Evolutionary conservation across 2,329 filamentous ascomycete genomes (phyloP), one percentile per base, ranked within the genome.

Genomic region (Fusarium duplospermum): DNA sequence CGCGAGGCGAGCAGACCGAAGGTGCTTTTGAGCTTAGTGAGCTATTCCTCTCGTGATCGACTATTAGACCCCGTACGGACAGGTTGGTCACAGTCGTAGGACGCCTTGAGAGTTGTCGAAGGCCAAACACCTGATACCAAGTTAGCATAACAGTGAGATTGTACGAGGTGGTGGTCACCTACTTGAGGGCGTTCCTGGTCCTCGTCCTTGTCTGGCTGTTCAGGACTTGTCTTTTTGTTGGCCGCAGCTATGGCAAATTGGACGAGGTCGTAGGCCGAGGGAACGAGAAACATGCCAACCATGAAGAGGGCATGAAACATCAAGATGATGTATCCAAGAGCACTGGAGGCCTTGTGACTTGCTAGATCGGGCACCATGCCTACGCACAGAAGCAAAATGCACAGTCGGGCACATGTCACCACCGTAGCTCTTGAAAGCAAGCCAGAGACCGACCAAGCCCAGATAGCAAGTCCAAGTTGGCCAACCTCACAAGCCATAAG

Each of bases 281-380:
- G 76, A 9, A 69, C 35, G 38, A 78, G 66, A 35, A 78, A 78
- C 64, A 78, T 57, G 47, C 54, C 62, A 2, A 61, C 10, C 5
- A 78, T 45, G 27, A 94, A 84, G 7, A 93, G 82, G 3, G 86
- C 89, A 79, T 94, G 92, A 6, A 93, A 83, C 2, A 91, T 80
- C 20, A 94, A 84, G 42, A 93, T 90, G 16, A 89, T 84, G 77
- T 94, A 94, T 10, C 92, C 93, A 50, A 94, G 89, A 88, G 90
- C 93, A 18, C 91, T 91, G 74, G 90, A 91, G 1, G 89, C 83
- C 2, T 86, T 83, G 72, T 91, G 86, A 2, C 89, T 89, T 1
- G 91, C 90, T 24, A 93, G 86, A 70, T 92, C 92, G 0, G 91
- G 86, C 24, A 86, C 85, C 63, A 91, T 84, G 13, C 89, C 81